phyloP scores from a whole-genome alignment of 495 filamentous ascomycete species.

The Aspergillus saccharolyticus region DNA sequence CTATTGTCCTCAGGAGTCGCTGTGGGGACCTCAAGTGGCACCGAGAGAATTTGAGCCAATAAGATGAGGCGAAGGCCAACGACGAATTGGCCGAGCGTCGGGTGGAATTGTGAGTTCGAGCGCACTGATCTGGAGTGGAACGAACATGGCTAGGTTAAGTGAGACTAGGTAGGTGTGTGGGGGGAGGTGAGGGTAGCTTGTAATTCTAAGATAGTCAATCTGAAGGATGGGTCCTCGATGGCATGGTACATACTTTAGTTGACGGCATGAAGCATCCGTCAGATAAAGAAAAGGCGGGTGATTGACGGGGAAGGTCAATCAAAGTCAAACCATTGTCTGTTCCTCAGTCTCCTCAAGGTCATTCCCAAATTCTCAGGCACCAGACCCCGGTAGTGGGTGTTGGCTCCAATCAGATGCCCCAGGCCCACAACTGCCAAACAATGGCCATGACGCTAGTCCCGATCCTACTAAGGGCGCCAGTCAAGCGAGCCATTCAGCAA shows the following conservation, averaged over 20 bases:
- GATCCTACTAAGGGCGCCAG: not conserved
- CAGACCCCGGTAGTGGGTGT: not conserved
- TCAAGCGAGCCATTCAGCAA: conserved; percentile 7
- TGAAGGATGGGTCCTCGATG: not conserved
- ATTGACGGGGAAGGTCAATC: not conserved
- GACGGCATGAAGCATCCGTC: not conserved
- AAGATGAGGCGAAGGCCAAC: not conserved
- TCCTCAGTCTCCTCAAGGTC: not conserved
- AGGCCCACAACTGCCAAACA: not conserved
- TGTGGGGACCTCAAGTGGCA: not conserved
- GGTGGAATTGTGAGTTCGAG: not conserved
- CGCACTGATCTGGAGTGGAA: not conserved
- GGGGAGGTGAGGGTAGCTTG: too few species aligned
- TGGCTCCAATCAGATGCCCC: conserved; percentile 2
- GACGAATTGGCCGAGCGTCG: not conserved
- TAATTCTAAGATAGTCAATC: not conserved
- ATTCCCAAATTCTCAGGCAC: not conserved
- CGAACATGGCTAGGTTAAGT: not conserved
- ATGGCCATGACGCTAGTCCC: conserved; percentile 1
- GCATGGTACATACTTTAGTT: not conserved
- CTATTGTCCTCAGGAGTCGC: not conserved
- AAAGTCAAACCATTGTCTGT: not conserved
- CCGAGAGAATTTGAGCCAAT: not conserved
- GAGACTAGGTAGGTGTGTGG: not conserved
- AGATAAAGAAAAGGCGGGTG: not conserved